phyloP scores from a whole-genome alignment of 352 stramenopile species.

The Phytophthora tubulina region DNA sequence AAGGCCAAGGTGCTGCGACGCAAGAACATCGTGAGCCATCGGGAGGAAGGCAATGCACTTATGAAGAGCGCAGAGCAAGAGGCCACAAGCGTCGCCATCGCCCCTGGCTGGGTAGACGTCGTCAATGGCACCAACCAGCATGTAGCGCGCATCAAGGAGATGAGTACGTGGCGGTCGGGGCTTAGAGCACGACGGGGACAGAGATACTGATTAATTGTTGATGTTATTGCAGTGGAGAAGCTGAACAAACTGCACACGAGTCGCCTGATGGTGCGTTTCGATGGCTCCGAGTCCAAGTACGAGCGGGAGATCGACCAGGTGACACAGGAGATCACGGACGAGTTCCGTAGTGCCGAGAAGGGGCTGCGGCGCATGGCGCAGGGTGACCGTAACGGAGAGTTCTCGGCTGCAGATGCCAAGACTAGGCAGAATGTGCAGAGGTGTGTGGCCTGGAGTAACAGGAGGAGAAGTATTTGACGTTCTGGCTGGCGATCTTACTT shows the following conservation, averaged over 20 bases:
- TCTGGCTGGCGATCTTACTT: conserved; percentile 8
- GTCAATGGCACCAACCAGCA: conserved; percentile 86
- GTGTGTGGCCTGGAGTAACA: conserved; percentile 34
- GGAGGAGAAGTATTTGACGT: neutral
- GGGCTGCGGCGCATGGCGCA: conserved; percentile 80
- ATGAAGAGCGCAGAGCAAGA: conserved; percentile 66
- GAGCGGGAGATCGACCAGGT: conserved; percentile 87
- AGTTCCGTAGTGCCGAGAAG: conserved; percentile 85
- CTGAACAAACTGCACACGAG: conserved; percentile 87
- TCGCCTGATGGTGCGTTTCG: conserved; percentile 89
- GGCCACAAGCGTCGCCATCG: conserved; percentile 46
- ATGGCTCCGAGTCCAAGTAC: conserved; percentile 87
- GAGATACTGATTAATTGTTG: conserved; percentile 6
- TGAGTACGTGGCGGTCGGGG: conserved; percentile 63
- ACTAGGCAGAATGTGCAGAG: conserved; percentile 88
- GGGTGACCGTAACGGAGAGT: conserved; percentile 59
- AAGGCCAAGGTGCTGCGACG: conserved; percentile 87
- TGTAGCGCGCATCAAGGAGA: conserved; percentile 79
- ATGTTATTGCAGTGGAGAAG: conserved; percentile 74
- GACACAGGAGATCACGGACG: conserved; percentile 82
- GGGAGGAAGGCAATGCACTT: conserved; percentile 74
- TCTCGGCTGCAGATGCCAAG: conserved; percentile 85
- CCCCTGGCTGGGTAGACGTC: conserved; percentile 82
- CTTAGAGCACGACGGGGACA: neutral
- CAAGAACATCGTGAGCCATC: conserved; percentile 85